Conservation (phyloP, 2,329 filamentous ascomycete species). For the Pseudogymnoascus sp. region DNA sequence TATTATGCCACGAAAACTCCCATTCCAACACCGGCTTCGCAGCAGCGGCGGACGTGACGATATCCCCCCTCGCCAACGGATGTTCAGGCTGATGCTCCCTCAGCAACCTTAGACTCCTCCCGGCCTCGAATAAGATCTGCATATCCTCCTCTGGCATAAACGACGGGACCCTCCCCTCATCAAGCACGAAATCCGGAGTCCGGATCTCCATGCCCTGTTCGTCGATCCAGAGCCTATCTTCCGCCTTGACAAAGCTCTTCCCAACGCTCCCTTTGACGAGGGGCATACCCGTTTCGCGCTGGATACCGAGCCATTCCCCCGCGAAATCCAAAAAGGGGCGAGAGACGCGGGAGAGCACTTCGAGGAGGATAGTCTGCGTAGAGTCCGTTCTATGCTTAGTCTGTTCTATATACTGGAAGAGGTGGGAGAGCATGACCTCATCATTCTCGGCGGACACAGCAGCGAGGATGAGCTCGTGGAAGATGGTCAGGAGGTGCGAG, state of each 20-base stretch:
- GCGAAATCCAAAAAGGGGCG: slow-evolving; percentile 59
- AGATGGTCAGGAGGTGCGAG: slow-evolving; percentile 25
- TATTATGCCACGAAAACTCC: slow-evolving; percentile 63
- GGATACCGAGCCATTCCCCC: slow-evolving; percentile 67
- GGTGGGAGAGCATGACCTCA: slow-evolving; percentile 50
- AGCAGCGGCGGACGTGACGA: slow-evolving; percentile 35
- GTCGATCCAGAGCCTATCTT: slow-evolving; percentile 45
- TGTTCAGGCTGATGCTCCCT: slow-evolving; percentile 62
- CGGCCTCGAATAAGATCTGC: slow-evolving; percentile 67
- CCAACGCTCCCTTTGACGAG: slow-evolving; percentile 40
- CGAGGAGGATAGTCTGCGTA: slow-evolving; percentile 55
- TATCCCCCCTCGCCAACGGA: slow-evolving; percentile 48
- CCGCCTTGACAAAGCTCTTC: slow-evolving; percentile 52
- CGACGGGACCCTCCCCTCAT: slow-evolving; percentile 55
- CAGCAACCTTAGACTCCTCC: slow-evolving; percentile 65
- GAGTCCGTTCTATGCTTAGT: slow-evolving; percentile 55
- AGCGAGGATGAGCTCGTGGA: slow-evolving; percentile 24
- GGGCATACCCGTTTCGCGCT: slow-evolving; percentile 45
- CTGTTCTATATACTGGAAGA: slow-evolving; percentile 53
- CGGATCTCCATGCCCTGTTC: slow-evolving; percentile 49
- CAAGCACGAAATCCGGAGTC: slow-evolving; percentile 53
- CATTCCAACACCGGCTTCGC: slow-evolving; percentile 52
- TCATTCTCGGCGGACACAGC: slow-evolving; percentile 37
- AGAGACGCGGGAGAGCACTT: slow-evolving; percentile 55
- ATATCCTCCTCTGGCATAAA: slow-evolving; percentile 66